Evolutionary conservation across 371 early-diverging fungal genomes (phyloP), one percentile per base, ranked within the genome.

Genomic region (Mucor mucedo): DNA sequence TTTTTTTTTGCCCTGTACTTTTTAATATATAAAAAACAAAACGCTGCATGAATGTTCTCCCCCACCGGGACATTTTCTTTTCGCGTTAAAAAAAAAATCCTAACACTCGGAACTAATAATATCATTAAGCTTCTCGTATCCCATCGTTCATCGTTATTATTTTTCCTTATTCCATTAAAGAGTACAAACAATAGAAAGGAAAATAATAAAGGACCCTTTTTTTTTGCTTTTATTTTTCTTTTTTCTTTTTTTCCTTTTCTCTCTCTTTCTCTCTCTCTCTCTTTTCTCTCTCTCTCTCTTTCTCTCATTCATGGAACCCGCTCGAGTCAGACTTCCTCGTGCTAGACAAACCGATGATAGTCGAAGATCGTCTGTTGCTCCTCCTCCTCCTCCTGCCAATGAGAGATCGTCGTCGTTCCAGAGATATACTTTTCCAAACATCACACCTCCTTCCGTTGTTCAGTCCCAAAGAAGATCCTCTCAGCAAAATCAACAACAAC

Each of bases 361-460:
- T n/a, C 52, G 65, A 53, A 58, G 58, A 47, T 21, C 47, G 27
- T 57, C 58, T 57, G 38, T 21, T 21, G 21, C 21, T 21, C 21
- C 21, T 21, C 21, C 21, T 21, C 21, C 21, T 21, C 21, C 52
- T 27, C 16, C 16, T 30, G 50, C 16, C 8, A 28, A 50, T 4
- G 11, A 30, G 11, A 50, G 50, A 48, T 28, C 28, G 14, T 32
- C 32, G 6, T 30, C 65, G 16, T 35, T 45, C 13, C 65, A 58
- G n/a, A 32, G 52, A 45, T 65, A 58, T 8, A 58, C 65, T 16
- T 65, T 65, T 13, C 65, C 65, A 38, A 52, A 48, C 14, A 47
- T 67, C 5, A 62, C 58, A n/a, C 62, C 66, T 7, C 66, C 66
- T 30, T 67, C 68, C 30, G 57, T 52, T 3, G 30, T 67, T n/a